phyloP scores from a whole-genome alignment of 1,284 basidiomycete species.

The Melampsora americana region DNA sequence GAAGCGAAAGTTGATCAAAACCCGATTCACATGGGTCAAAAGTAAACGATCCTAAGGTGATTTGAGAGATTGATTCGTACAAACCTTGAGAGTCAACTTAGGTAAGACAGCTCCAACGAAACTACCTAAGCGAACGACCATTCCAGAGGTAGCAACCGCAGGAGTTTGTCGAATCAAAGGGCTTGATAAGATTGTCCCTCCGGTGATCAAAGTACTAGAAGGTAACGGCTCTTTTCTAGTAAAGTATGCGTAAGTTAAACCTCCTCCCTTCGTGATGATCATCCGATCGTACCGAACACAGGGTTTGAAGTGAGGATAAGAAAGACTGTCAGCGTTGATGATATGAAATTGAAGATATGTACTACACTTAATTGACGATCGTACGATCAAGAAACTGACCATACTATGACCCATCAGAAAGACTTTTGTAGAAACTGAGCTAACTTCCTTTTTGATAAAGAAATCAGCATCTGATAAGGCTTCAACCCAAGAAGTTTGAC shows the following conservation, averaged over 20 bases:
- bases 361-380: too few relatives aligned
- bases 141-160: slow-evolving; percentile 38
- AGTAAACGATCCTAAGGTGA: slow-evolving; percentile 47
- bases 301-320: neutral
- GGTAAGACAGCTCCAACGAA: slow-evolving; percentile 47
- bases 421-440: slow-evolving; percentile 47
- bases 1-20: too few relatives aligned
- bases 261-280: slow-evolving; percentile 49
- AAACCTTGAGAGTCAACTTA: slow-evolving; percentile 37
- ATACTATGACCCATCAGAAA: slow-evolving; percentile 57
- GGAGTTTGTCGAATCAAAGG: slow-evolving; percentile 53
- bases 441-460: slow-evolving; percentile 50
- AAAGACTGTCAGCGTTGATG: neutral
- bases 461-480: slow-evolving; percentile 54
- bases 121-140: slow-evolving; percentile 45
- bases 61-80: neutral
- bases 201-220: slow-evolving; percentile 50
- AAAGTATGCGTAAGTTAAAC: slow-evolving; percentile 52
- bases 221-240: slow-evolving; percentile 49
- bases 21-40: too few relatives aligned
- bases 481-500: slow-evolving; percentile 54
- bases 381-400: slow-evolving; percentile 45
- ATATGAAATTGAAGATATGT: neutral
- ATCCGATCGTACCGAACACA: neutral
- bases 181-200: slow-evolving; percentile 52